These are phyloP conservation scores for Scopulariopsis brevicaulis DNA, from an alignment of 2,329 filamentous ascomycete species.

Conservation along the genomic window DNA sequence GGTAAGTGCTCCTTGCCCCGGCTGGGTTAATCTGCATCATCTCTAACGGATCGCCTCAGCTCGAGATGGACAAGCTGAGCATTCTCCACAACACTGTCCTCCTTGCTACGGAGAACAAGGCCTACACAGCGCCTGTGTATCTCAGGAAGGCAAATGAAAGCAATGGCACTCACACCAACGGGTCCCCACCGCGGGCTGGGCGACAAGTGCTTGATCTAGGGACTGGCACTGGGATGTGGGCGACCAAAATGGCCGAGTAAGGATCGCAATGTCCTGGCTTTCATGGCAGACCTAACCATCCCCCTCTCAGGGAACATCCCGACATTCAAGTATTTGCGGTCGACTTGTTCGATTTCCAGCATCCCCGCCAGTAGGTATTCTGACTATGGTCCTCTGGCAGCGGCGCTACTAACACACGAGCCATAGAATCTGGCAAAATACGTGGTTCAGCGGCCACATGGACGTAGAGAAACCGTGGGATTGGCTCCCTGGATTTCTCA, in stretches of 20 bases:
- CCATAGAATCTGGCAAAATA: background rate
- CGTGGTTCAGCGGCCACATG: conserved; percentile 30
- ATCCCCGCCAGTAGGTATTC: conserved; percentile 22
- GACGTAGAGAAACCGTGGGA: conserved; percentile 72
- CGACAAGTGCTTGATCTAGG: conserved; percentile 54
- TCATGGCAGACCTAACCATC: background rate
- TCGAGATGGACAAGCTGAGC: conserved; percentile 2
- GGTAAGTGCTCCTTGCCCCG: background rate
- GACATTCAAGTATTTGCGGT: conserved; percentile 22
- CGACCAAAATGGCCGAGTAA: conserved; percentile 73
- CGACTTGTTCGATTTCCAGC: conserved; percentile 25
- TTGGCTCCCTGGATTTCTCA: conserved; percentile 9
- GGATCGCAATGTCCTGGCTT: conserved; percentile 12
- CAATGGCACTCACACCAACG: background rate
- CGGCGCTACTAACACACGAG: background rate
- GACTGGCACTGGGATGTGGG: conserved; percentile 86
- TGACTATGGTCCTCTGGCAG: background rate
- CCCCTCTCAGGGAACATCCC: conserved; percentile 6
- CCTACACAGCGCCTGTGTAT: conserved; percentile 6
- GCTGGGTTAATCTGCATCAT: background rate
- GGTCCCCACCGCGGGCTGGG: background rate
- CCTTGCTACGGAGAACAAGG: background rate
- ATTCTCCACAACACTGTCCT: conserved; percentile 2
- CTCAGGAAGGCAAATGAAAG: background rate
- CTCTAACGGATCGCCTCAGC: background rate